phyloP scores from a whole-genome alignment of 192 early-diverging fungal genomes.

The Entophlyctis helioformis region DNA sequence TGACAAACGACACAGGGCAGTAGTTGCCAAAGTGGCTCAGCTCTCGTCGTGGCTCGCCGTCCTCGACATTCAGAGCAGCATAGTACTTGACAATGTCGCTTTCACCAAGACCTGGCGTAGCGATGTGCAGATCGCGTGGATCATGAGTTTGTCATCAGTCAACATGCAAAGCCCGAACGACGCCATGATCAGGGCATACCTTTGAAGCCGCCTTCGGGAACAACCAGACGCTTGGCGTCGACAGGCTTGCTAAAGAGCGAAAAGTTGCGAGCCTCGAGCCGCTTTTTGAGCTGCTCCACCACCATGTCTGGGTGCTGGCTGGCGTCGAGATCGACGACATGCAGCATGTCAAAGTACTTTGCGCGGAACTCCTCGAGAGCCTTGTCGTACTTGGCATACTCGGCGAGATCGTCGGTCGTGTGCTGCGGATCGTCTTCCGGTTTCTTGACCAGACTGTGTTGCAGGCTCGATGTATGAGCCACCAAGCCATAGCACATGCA shows the following conservation, averaged over 20 bases:
- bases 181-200: constrained; percentile 4
- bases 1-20: constrained; percentile 27
- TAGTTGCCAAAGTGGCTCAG: constrained; percentile 22
- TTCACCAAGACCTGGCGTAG: constrained; percentile 5
- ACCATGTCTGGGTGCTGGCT: constrained; percentile 30
- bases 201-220: constrained; percentile 21
- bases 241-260: constrained; percentile 7
- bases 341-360: constrained; percentile 16
- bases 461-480: no score
- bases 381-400: constrained; percentile 1
- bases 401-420: constrained; percentile 8
- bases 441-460: constrained; percentile 25
- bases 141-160: constrained; percentile 1
- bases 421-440: constrained; percentile 23
- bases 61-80: constrained; percentile 15
- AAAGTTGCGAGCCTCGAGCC: constrained; percentile 17
- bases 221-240: constrained; percentile 6
- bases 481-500: no score
- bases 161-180: neutral
- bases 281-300: constrained; percentile 10
- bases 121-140: neutral
- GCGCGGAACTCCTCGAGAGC: constrained; percentile 6
- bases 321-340: constrained; percentile 28
- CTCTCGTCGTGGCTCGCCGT: constrained; percentile 27
- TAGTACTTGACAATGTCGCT: constrained; percentile 22